Conservation (phyloP, 331 rosid genomes). For the Quercus lobata region DNA sequence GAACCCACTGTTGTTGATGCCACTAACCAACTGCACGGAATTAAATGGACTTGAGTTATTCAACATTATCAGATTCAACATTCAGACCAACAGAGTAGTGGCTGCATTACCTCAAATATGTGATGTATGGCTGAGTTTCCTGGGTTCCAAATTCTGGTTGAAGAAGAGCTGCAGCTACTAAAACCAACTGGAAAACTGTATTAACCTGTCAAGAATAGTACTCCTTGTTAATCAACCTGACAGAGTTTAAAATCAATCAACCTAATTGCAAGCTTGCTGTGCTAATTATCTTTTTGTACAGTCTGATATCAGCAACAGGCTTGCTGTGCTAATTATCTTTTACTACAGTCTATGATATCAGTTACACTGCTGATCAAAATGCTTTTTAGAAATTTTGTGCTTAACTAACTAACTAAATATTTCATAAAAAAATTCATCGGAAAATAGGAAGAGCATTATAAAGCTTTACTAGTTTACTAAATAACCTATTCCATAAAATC, state of each 20-base stretch:
- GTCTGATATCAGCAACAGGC: neutral
- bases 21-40: slow-evolving; percentile 76
- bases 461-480: neutral
- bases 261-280: neutral
- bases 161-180: slow-evolving; percentile 83
- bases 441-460: neutral
- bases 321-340: neutral
- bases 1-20: slow-evolving; percentile 75
- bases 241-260: neutral
- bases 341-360: too few relatives aligned
- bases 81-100: neutral
- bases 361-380: neutral
- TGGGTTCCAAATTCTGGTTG: slow-evolving; percentile 89
- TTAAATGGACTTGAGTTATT: slow-evolving; percentile 3
- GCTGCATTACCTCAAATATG: slow-evolving; percentile 58
- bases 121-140: slow-evolving; percentile 56
- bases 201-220: slow-evolving; percentile 52
- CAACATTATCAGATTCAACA: neutral
- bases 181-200: slow-evolving; percentile 76
- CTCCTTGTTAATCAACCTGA: neutral
- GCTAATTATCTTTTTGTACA: neutral
- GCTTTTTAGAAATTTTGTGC: neutral
- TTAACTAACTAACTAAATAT: neutral
- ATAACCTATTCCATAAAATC: neutral
- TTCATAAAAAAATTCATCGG: neutral